A percentile compares a stretch with the other conserved stretches of the same genome.
Conservation (phyloP, 371 early-diverging fungal species). For the Mucor irregularis region DNA sequence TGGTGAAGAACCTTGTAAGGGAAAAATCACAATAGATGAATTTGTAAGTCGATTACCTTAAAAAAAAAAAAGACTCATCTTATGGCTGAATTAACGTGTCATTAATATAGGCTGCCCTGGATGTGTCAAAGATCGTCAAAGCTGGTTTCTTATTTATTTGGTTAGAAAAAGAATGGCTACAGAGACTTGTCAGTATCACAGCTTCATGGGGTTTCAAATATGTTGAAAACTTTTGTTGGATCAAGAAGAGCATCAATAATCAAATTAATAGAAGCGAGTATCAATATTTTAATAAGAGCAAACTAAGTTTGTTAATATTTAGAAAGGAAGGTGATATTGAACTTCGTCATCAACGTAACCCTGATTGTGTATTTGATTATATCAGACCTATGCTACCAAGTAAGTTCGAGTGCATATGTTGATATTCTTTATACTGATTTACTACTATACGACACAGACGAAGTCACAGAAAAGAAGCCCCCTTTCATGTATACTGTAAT, state of each 20-base stretch:
- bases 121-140: constrained; percentile 64
- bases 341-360: constrained; percentile 88
- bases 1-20: constrained; percentile 65
- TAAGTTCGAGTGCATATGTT: too few species aligned
- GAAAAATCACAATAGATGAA: constrained; percentile 68
- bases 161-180: constrained; percentile 87
- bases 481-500: constrained; percentile 81
- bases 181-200: constrained; percentile 71
- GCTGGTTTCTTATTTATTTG: constrained; percentile 90
- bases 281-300: constrained; percentile 79
- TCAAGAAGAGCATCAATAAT: constrained; percentile 82
- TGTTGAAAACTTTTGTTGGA: constrained; percentile 95
- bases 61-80: not conserved
- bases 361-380: constrained; percentile 93
- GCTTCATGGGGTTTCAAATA: constrained; percentile 89
- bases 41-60: constrained; percentile 43
- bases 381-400: constrained; percentile 66
- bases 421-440: too few species aligned
- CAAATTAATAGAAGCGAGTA: constrained; percentile 67
- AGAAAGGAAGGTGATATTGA: constrained; percentile 86
- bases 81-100: not conserved
- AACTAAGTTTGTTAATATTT: constrained; percentile 86
- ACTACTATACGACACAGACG: too few species aligned
- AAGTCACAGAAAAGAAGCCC: constrained; percentile 79
- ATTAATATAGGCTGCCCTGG: constrained; percentile 40